Conservation (phyloP, 768 basidiomycete species). For the Saitozyma podzolica region DNA sequence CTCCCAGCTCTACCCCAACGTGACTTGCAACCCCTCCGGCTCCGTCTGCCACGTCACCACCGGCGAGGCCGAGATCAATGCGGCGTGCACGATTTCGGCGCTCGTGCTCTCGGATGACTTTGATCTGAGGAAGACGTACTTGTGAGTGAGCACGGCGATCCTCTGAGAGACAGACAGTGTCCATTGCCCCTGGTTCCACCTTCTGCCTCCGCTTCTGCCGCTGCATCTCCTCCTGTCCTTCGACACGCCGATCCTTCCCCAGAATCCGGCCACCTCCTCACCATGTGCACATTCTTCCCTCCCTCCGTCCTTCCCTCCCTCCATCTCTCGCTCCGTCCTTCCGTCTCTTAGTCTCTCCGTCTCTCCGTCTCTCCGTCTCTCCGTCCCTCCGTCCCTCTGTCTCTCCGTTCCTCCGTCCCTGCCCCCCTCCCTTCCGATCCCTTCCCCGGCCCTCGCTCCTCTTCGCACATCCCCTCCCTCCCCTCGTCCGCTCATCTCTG, state of each 20-base stretch:
- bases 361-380: no score
- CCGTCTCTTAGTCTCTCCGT: no score
- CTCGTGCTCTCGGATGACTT: conserved; percentile 52
- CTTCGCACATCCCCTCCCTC: neutral
- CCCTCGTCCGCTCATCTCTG: neutral
- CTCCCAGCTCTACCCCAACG: conserved; percentile 54
- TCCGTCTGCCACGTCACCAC: conserved; percentile 54
- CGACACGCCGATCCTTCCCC: no score
- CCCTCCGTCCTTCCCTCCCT: no score
- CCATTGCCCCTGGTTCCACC: no score
- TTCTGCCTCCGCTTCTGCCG: no score
- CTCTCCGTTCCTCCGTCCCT: no score
- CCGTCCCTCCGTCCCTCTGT: no score
- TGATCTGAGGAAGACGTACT: conserved; percentile 55
- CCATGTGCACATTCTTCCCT: no score
- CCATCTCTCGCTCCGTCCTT: no score
- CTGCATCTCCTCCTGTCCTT: no score
- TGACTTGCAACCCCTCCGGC: conserved; percentile 52
- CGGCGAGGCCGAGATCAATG: conserved; percentile 57
- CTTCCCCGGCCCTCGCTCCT: neutral
- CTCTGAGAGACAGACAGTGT: neutral
- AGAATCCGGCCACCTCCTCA: no score
- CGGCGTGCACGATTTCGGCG: conserved; percentile 53
- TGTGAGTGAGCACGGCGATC: conserved; percentile 34
- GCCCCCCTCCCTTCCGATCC: neutral